Evolutionary conservation across 306 rosid genomes (phyloP).

Genomic region (Luffa acutangula): DNA sequence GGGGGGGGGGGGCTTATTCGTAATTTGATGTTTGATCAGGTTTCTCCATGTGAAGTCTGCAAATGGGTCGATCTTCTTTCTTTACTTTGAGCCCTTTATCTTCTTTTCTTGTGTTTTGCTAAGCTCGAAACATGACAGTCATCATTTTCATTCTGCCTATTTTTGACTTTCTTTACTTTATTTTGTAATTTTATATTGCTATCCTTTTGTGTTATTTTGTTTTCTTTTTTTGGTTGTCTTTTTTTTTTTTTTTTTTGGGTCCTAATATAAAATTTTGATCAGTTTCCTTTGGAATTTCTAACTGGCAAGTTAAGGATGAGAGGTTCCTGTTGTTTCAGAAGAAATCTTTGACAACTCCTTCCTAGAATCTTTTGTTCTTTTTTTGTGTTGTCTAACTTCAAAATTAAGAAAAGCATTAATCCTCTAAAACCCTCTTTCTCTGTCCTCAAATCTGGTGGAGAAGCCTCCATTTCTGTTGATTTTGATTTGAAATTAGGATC

Average conservation of each 20-base stretch:
- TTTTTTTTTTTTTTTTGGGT: background rate
- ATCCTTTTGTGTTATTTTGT: background rate
- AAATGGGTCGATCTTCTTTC: constrained; percentile 2
- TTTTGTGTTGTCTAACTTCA: constrained; percentile 31
- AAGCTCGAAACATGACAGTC: constrained; percentile 2
- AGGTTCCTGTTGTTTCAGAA: constrained; percentile 16
- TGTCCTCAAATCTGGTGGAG: background rate
- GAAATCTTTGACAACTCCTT: constrained; percentile 14
- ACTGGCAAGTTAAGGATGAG: constrained; percentile 3
- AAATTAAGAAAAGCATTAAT: constrained; percentile 49
- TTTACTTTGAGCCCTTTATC: constrained; percentile 6
- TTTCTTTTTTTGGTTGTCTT: background rate
- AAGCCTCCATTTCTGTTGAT: background rate
- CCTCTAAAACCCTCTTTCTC: constrained; percentile 3
- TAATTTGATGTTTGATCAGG: constrained; percentile 4
- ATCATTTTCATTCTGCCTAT: constrained; percentile 1
- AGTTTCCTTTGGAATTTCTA: background rate
- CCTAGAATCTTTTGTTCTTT: constrained; percentile 35
- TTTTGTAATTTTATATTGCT: background rate
- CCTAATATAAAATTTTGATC: background rate
- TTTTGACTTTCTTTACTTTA: constrained; percentile 6
- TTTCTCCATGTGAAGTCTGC: constrained; percentile 2
- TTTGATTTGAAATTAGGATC: background rate
- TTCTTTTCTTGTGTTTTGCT: constrained; percentile 9
- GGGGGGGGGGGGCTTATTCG: background rate